Evolutionary conservation across 495 filamentous ascomycete species (phyloP), one percentile per base, ranked within the genome.

Genomic region (Podospora appendiculata): DNA sequence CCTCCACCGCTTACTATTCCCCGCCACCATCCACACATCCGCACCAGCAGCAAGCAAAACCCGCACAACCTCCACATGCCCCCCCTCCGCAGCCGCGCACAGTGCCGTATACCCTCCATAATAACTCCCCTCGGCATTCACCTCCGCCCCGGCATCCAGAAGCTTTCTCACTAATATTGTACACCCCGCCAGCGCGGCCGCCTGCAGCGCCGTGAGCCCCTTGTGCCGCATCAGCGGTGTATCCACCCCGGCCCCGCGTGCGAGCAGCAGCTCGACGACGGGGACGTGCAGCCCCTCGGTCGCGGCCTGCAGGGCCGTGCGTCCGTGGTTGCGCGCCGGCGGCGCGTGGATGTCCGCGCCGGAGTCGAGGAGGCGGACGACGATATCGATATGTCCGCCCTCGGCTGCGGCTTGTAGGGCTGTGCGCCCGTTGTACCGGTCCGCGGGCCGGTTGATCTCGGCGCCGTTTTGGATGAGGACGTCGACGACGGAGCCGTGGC

Each of bases 151-250:
- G 16, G 51, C 55, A 38, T 50, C 52, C 14, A 71, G 46, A 10
- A 71, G 55, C 5, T 41, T 42, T 39, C 62, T 52, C 19, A 64
- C 55, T 35, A 63, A 35, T 14, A 56, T 44, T 4, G 56, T 40
- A 32, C 55, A 41, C 9, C 62, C 60, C 14, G 49, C 54, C 50
- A 51, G 43, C 8, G 59, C 55, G n/a, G 68, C 66, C 3, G 53
- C 62, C 51, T 71, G 68, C 10, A 71, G 50, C 32, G 66, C 64
- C 35, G 67, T 70, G 25, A 59, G 40, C 6, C 67, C 64, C 40
- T 60, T 58, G 16, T 62, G 47, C 38, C 53, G 51, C 12, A 25
- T 39, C 49, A 56, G 50, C 16, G 46, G 47, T 6, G 59, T 50
- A 53, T 65, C 57, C 25, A 60, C 54, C 32, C 57, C 25, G 11